Base-by-base conservation (phyloP, 169 alveolate genomes). In the Eimeria sp. region DNA sequence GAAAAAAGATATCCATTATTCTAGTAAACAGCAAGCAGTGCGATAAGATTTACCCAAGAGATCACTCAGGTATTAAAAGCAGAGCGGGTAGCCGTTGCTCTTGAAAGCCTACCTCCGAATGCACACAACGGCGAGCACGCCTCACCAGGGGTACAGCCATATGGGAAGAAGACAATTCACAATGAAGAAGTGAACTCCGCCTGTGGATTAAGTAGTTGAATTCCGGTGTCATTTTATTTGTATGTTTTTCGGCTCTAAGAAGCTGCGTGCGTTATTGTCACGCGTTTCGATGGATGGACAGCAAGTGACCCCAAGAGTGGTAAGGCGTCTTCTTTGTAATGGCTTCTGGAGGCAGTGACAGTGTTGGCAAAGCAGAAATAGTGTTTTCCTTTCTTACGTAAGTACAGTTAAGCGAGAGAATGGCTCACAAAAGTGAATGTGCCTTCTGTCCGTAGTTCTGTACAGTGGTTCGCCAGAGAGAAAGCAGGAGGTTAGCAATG, bases 1-100 rank as follows among this genome's bases (percentile, higher is more conserved):
- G 72, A 14, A 58, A 51, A 58, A 83, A 27, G 10, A 57, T 14
- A 14, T 83, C 92, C 92, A 83, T 83, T 14, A 51, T 83, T 27
- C n/a, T n/a, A 51, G 14, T 18, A 27, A 83, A 43, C 58, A 27
- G 22, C 51, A 43, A 45, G 43, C 30, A 22, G 58, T 45, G 58
- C 54, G 84, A 73, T 73, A 6, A 20, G 7, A 20, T 13, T 73
- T 34, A 16, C 34, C 34, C 30, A 73, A 18, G 14, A 40, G 58
- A 2, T 34, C 30, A 18, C 14, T 34, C 84, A 73, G 84, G 43
- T 45, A 16, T 18, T 10, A 14, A 73, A 34, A 73, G 76, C 76
- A 65, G 45, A n/a, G 45, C 45, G 14, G 40, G 18, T 65, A 65
- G 76, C 45, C 76, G 10, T 63, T 16, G 5, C 45, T 65, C 76